Evolutionary conservation across 768 basidiomycete species (phyloP).

Genomic region (Boletellus sp.): DNA sequence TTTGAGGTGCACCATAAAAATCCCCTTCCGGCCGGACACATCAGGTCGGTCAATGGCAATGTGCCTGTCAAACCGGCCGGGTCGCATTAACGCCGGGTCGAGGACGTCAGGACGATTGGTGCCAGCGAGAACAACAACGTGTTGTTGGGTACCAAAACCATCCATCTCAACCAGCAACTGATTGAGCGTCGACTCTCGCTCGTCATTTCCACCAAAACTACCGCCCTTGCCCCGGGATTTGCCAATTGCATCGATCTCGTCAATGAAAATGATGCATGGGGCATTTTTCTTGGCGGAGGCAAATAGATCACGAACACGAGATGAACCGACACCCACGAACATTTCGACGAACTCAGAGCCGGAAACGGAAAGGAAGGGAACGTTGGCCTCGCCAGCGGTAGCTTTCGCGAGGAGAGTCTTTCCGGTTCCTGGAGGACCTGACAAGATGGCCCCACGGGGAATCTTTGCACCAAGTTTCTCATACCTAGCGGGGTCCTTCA

Average conservation of each 20-base stretch:
- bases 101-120: constrained; percentile 97
- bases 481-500: constrained; percentile 93
- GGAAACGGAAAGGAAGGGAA: constrained; percentile 97
- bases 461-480: constrained; percentile 98
- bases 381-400: constrained; percentile 95
- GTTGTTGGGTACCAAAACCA: constrained; percentile 95
- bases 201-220: constrained; percentile 91
- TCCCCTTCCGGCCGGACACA: constrained; percentile 88
- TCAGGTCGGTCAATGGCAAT: constrained; percentile 95
- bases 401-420: constrained; percentile 98
- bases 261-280: constrained; percentile 97
- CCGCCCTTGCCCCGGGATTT: constrained; percentile 81
- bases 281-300: constrained; percentile 97
- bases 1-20: constrained; percentile 87
- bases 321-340: constrained; percentile 99
- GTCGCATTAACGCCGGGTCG: constrained; percentile 92
- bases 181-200: constrained; percentile 95
- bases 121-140: constrained; percentile 93
- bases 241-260: constrained; percentile 99
- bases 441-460: constrained; percentile 90
- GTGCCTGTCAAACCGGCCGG: constrained; percentile 96
- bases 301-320: constrained; percentile 95
- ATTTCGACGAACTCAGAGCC: constrained; percentile 99
- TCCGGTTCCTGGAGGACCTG: constrained; percentile 95
- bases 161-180: constrained; percentile 99